Base-by-base conservation (phyloP, 140 eudicot genomes). In the Ambrosia hybrid region DNA sequence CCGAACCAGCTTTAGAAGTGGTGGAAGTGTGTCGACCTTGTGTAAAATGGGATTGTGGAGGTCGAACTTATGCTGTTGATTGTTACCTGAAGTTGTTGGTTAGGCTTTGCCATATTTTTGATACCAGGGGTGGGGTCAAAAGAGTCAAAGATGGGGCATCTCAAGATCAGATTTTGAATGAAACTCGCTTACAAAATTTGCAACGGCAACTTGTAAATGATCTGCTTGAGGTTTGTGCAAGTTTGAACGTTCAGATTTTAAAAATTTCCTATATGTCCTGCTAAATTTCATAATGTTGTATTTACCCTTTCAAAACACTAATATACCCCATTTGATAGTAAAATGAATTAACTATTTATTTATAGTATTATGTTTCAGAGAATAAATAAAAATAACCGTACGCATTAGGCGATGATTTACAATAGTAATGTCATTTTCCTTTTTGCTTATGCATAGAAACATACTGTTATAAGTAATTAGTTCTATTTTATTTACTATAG, bases 11-110 rank as follows among this genome's bases (percentile, higher is more conserved):
- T 69, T 70, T 93, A 79, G 98, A 93, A 80, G 98, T 93, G 76
- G 98, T 93, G 57, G 98, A 93, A 87, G 98, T 90, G 57, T 93
- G 98, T 86, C 83, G 95, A 65, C 98, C 98, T n/a, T 90, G 98
- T 75, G 97, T 89, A 38, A 93, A 86, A 82, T 93, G 98, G 97
- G 97, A 90, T 66, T 93, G 98, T 51, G 98, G 84, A 71, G 98
- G 98, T 63, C 88, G 98, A 70, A 93, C 98, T 12, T 93, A 93
- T 85, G 98, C 98, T 15, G 89, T 93, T 81, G 98, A 93, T 80
- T 93, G 98, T 80, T 93, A 90, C 85, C 78, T 93, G 61, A 93
- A 93, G 83, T 73, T 93, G 84, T 83, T 93, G 70, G 98, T 90
- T 67, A 90, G 98, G 70, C 94, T 93, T 57, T 93, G 98, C 81